Conservation (phyloP, 1,139 yeast genomes). For the Candida anutae region DNA sequence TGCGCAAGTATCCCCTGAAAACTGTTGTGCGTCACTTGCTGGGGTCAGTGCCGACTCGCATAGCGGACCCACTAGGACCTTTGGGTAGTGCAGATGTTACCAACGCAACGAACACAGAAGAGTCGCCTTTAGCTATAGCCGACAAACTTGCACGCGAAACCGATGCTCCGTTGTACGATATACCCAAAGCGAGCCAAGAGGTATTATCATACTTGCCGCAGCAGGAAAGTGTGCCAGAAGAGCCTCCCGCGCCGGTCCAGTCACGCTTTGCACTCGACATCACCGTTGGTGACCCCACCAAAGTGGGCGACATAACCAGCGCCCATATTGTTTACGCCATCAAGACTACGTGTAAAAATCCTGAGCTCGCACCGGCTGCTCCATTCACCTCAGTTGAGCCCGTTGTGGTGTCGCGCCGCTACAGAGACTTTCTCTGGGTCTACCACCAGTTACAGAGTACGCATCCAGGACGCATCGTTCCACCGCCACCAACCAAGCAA, state of each 20-base stretch:
- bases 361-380: slow-evolving; percentile 3
- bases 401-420: slow-evolving; percentile 62
- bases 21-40: slow-evolving; percentile 24
- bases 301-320: slow-evolving; percentile 82
- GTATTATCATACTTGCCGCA: slow-evolving; percentile 3
- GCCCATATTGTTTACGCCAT: slow-evolving; percentile 88
- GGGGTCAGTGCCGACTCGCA: slow-evolving; percentile 5
- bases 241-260: slow-evolving; percentile 2
- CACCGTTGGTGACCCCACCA: slow-evolving; percentile 82
- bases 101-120: slow-evolving; percentile 7
- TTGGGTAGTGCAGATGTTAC: slow-evolving; percentile 19
- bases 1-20: slow-evolving; percentile 27
- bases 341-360: slow-evolving; percentile 41
- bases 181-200: slow-evolving; percentile 16
- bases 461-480: slow-evolving; percentile 86
- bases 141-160: slow-evolving; percentile 13
- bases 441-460: slow-evolving; percentile 80
- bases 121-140: slow-evolving; percentile 9
- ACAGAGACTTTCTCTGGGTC: slow-evolving; percentile 80
- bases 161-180: slow-evolving; percentile 47
- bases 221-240: slow-evolving; percentile 5
- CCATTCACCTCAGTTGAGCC: slow-evolving; percentile 8
- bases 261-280: slow-evolving; percentile 38
- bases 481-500: slow-evolving; percentile 97
- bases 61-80: slow-evolving; percentile 32